These are phyloP conservation scores for Amanita molliuscula DNA, from an alignment of 768 basidiomycete genomes.

Conservation along the genomic window DNA sequence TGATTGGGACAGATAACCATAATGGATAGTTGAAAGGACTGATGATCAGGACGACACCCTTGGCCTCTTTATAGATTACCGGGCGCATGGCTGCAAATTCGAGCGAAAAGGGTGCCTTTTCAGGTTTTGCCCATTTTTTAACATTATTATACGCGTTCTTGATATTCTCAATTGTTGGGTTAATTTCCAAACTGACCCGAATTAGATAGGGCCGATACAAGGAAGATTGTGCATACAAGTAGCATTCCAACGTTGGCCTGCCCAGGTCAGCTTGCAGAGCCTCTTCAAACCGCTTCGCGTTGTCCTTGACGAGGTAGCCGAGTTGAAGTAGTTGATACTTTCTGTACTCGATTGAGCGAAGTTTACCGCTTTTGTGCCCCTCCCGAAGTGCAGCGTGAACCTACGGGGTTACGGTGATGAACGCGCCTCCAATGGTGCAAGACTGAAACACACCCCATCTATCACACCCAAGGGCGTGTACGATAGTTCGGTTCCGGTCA, in stretches of 20 bases:
- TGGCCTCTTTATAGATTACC: slow-evolving; percentile 62
- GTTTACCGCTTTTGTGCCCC: slow-evolving; percentile 59
- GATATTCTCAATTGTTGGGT: slow-evolving; percentile 38
- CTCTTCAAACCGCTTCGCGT: slow-evolving; percentile 46
- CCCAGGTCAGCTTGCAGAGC: slow-evolving; percentile 55
- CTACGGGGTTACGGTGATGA: slow-evolving; percentile 19
- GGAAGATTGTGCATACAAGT: slow-evolving; percentile 25
- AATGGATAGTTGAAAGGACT: slow-evolving; percentile 71
- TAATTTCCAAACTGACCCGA: slow-evolving; percentile 48
- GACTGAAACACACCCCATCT: slow-evolving; percentile 24
- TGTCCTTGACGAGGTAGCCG: slow-evolving; percentile 66
- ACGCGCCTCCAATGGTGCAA: neutral
- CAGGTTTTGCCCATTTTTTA: slow-evolving; percentile 66
- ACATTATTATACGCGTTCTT: slow-evolving; percentile 49
- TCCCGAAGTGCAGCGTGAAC: slow-evolving; percentile 42
- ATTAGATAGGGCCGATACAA: neutral
- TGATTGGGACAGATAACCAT: slow-evolving; percentile 43
- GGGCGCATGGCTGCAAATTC: slow-evolving; percentile 54
- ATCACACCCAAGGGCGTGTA: slow-evolving; percentile 37
- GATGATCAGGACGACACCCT: slow-evolving; percentile 64
- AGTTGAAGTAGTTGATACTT: slow-evolving; percentile 72
- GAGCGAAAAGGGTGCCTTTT: slow-evolving; percentile 42
- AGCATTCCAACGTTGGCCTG: slow-evolving; percentile 47
- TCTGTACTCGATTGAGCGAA: slow-evolving; percentile 54
- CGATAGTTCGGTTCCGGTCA: too few species aligned